These are phyloP conservation scores for Rosa lucieae DNA, from an alignment of 306 rosid species.

Conservation along the genomic window DNA sequence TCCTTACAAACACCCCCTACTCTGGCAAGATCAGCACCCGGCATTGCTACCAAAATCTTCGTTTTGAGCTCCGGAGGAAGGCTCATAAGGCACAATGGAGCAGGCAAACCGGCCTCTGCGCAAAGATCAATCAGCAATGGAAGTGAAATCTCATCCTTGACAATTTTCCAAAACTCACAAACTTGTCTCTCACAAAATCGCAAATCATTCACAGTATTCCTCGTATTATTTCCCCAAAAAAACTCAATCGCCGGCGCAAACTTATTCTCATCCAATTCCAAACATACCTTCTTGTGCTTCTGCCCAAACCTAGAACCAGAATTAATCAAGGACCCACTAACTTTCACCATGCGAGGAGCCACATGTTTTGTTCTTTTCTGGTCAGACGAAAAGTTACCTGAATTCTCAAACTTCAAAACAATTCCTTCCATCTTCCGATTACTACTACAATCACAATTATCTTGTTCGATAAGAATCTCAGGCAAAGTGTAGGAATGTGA, in stretches of 20 bases:
- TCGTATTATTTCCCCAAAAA: slow-evolving; percentile 26
- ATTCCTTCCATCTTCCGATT: slow-evolving; percentile 21
- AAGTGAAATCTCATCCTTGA: slow-evolving; percentile 69
- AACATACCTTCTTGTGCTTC: slow-evolving; percentile 28
- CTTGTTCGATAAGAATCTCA: slow-evolving; percentile 31
- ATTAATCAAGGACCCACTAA: slow-evolving; percentile 52
- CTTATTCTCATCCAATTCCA: slow-evolving; percentile 52
- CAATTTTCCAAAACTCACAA: slow-evolving; percentile 69
- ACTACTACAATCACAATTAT: slow-evolving; percentile 7
- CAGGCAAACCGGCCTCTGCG: slow-evolving; percentile 51
- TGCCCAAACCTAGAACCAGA: slow-evolving; percentile 29
- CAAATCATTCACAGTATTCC: background rate
- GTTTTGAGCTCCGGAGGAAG: slow-evolving; percentile 69
- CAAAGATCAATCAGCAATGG: slow-evolving; percentile 78
- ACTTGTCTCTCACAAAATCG: slow-evolving; percentile 30
- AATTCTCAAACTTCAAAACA: slow-evolving; percentile 53
- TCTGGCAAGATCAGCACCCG: slow-evolving; percentile 53
- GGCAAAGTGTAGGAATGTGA: slow-evolving; percentile 61
- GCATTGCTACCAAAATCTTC: slow-evolving; percentile 58
- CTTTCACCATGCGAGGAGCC: slow-evolving; percentile 36
- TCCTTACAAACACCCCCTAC: slow-evolving; percentile 50
- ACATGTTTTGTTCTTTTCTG: background rate
- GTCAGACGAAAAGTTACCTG: slow-evolving; percentile 23
- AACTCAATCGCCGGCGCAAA: slow-evolving; percentile 37
- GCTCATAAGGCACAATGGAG: slow-evolving; percentile 69